Evolutionary conservation across 805 yeast species (phyloP), one percentile per base, ranked within the genome.

Genomic region (Starmerella ratchasimensis): DNA sequence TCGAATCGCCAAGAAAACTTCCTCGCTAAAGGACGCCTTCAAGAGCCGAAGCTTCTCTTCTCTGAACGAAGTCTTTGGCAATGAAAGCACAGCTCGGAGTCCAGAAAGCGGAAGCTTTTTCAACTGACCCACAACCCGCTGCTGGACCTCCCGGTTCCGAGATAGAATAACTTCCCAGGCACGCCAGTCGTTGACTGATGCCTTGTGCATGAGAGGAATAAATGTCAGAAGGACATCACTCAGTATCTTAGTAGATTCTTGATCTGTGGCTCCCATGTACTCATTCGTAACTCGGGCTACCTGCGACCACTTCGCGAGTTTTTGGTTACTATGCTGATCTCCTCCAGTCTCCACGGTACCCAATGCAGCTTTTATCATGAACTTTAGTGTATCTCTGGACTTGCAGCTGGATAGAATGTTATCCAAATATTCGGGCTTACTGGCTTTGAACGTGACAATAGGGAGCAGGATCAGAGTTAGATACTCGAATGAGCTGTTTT

Each of bases 391-490:
- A 3, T 13, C 20, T 8, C 31, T 36, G 3, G 35, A 31, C 23
- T 37, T 32, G 36, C 39, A 31, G 22, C 24, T 36, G 7, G 34
- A 22, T 4, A 39, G 21, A 3, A 40, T 16, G 18, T 29, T 13
- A 19, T 40, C 34, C 10, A 40, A 2, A 25, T 35, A 36, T 3
- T 36, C 40, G 13, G 23, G 2, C 7, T 29, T 26, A 16, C 14
- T 28, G 11, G 10, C 32, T 8, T 36, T 16, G 15, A 36, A 40
- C 4, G 19, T 19, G 3, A 33, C 31, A 9, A 40, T 34, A 3
- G 43, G 43, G 10, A 40, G 23, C 17, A 40, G 28, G 16, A 40
- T 28, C 24, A 40, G 33, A 2, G 43, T 40, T 13, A 40, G 25
- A 6, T 36, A n/a, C 18, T 31, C 28, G 31, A 26, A 33, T 3